Evolutionary conservation across 495 filamentous ascomycete genomes (phyloP).

Genomic region (Baudoinia panamericana): DNA sequence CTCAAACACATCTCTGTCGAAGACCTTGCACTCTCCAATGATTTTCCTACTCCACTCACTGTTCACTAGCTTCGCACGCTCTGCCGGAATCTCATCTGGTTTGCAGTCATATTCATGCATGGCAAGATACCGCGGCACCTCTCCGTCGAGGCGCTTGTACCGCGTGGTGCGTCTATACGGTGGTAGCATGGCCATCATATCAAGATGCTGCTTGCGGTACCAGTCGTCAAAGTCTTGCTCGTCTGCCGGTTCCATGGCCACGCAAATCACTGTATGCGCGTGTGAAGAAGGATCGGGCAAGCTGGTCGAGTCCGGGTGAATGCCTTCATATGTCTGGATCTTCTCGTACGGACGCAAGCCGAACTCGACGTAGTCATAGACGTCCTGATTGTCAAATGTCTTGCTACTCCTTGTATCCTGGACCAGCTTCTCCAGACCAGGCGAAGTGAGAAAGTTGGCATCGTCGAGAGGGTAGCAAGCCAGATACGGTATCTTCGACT

Average conservation of each 20-base stretch:
- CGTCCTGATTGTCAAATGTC: constrained; percentile 4
- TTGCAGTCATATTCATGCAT: constrained; percentile 20
- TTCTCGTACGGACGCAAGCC: constrained; percentile 8
- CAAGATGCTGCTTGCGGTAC: constrained; percentile 22
- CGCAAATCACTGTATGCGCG: no score
- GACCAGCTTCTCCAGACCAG: neutral
- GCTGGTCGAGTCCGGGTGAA: no score
- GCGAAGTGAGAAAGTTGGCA: neutral
- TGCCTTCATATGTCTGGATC: constrained; percentile 20
- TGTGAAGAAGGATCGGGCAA: no score
- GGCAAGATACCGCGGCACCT: constrained; percentile 16
- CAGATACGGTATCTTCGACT: constrained; percentile 10
- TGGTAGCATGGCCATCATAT: constrained; percentile 16
- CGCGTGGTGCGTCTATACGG: constrained; percentile 19
- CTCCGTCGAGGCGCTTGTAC: constrained; percentile 12
- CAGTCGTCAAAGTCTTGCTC: constrained; percentile 20
- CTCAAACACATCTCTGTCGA: constrained; percentile 14
- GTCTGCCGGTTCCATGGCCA: no score
- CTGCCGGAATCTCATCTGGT: constrained; percentile 10
- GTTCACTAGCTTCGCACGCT: no score
- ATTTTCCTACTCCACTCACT: constrained; percentile 15
- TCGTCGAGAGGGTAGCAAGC: constrained; percentile 18
- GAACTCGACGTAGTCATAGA: constrained; percentile 9
- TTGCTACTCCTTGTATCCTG: constrained; percentile 1
- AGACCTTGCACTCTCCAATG: neutral